A percentile compares a stretch with the other conserved stretches of the same genome.
These are phyloP conservation scores for Fusarium pseudoanthophilum DNA, from an alignment of 2,329 filamentous ascomycete species.

Conservation along the genomic window DNA sequence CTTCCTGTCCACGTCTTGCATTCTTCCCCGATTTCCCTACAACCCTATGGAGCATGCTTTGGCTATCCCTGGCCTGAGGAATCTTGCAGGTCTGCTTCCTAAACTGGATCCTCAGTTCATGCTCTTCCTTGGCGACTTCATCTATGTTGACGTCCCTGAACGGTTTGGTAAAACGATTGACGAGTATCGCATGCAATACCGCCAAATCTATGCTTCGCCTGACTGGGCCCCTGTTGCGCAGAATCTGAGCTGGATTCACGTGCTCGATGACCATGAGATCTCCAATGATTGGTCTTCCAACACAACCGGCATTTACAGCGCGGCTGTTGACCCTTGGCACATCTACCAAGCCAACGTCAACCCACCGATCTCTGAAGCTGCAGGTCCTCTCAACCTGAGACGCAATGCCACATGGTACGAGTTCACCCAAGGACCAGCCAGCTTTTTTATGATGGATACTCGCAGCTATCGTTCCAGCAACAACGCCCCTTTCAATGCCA, in stretches of 20 bases:
- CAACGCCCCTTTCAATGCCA: slow-evolving; percentile 65
- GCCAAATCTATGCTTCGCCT: slow-evolving; percentile 93
- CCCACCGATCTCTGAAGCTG: slow-evolving; percentile 73
- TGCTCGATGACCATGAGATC: slow-evolving; percentile 97
- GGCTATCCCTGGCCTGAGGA: slow-evolving; percentile 80
- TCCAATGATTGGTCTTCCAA: slow-evolving; percentile 91
- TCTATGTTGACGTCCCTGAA: slow-evolving; percentile 88
- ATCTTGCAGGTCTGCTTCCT: slow-evolving; percentile 79
- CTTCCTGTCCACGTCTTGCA: slow-evolving; percentile 92
- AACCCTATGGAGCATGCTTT: slow-evolving; percentile 84
- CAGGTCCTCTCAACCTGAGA: slow-evolving; percentile 53
- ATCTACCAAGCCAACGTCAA: slow-evolving; percentile 89
- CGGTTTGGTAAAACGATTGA: slow-evolving; percentile 77
- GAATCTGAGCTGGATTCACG: slow-evolving; percentile 96
- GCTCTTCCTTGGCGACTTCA: slow-evolving; percentile 88
- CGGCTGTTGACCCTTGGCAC: slow-evolving; percentile 84
- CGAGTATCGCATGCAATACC: slow-evolving; percentile 90
- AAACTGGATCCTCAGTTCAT: slow-evolving; percentile 79
- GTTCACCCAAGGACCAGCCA: slow-evolving; percentile 89
- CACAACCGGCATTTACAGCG: slow-evolving; percentile 80
- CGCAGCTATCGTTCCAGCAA: slow-evolving; percentile 84
- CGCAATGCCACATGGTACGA: slow-evolving; percentile 82
- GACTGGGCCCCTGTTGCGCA: slow-evolving; percentile 83
- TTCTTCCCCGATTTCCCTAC: slow-evolving; percentile 92
- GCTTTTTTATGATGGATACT: slow-evolving; percentile 95